These are phyloP conservation scores for Candida xiaguanensis DNA, from an alignment of 805 yeast genomes.

Conservation along the genomic window DNA sequence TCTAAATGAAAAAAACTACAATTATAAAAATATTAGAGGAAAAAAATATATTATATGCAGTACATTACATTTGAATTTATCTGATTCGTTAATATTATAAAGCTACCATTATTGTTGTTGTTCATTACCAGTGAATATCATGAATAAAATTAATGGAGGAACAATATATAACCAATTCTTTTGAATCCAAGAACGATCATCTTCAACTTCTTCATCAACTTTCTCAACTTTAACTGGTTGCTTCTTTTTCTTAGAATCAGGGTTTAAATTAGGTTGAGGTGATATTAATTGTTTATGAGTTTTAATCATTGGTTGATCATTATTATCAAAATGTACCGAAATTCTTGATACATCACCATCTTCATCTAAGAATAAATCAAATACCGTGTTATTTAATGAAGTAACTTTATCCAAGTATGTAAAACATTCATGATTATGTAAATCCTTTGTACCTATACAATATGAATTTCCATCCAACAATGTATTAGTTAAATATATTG, in stretches of 20 bases:
- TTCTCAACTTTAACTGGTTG: constrained; percentile 5
- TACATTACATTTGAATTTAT: constrained; percentile 11
- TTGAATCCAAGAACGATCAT: constrained; percentile 47
- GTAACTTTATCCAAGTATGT: constrained; percentile 8
- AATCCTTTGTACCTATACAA: constrained; percentile 27
- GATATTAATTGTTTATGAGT: constrained; percentile 11
- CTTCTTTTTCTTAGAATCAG: constrained; percentile 13
- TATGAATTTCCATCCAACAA: constrained; percentile 6
- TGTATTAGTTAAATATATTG: not conserved
- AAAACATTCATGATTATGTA: constrained; percentile 30
- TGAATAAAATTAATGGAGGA: constrained; percentile 42
- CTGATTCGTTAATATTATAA: constrained; percentile 10
- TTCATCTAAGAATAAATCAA: constrained; percentile 9
- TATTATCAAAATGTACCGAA: constrained; percentile 2
- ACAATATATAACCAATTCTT: constrained; percentile 62
- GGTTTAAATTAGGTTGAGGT: constrained; percentile 29
- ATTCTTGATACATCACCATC: constrained; percentile 7
- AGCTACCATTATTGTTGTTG: not conserved
- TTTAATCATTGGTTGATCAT: constrained; percentile 7
- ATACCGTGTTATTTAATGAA: constrained; percentile 4
- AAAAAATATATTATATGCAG: constrained; percentile 9
- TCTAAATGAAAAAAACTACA: not conserved
- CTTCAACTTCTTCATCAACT: constrained; percentile 17
- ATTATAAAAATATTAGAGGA: not conserved
- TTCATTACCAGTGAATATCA: constrained; percentile 9